Evolutionary conservation across 352 stramenopile species (phyloP).

Genomic region (Globisporangium middletonii): DNA sequence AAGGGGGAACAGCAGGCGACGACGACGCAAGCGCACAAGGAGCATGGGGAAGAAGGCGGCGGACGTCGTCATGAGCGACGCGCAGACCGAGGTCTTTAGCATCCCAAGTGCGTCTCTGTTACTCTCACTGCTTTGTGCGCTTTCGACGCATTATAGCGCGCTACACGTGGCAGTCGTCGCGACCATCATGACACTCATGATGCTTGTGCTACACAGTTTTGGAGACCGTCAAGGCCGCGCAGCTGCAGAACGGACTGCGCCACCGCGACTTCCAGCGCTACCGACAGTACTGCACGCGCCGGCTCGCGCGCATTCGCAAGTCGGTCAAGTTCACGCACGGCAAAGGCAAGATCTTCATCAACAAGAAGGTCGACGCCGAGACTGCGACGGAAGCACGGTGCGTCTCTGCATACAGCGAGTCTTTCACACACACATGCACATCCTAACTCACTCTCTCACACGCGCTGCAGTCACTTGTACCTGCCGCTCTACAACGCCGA

Average conservation of each 20-base stretch:
- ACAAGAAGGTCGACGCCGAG: conserved; percentile 84
- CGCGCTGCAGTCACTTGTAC: conserved; percentile 50
- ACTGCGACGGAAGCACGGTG: conserved; percentile 57
- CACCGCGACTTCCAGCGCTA: conserved; percentile 91
- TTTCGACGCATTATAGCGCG: neutral
- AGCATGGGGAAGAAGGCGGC: conserved; percentile 23
- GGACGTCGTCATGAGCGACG: conserved; percentile 21
- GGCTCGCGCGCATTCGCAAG: conserved; percentile 84
- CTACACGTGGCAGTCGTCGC: neutral
- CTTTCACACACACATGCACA: neutral
- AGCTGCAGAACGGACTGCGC: conserved; percentile 87
- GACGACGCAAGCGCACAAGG: neutral
- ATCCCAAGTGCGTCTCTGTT: conserved; percentile 31
- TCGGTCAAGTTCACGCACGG: conserved; percentile 85
- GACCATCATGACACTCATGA: neutral
- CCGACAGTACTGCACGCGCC: conserved; percentile 86
- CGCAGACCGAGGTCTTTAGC: conserved; percentile 31
- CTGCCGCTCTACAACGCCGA: conserved; percentile 88
- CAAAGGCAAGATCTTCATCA: conserved; percentile 79
- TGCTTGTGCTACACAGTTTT: conserved; percentile 31
- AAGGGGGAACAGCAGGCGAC: conserved; percentile 4
- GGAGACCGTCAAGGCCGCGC: conserved; percentile 85
- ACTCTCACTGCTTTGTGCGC: neutral
- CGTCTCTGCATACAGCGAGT: neutral
- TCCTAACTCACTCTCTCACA: neutral